Evolutionary conservation across 1,284 basidiomycete genomes (phyloP), one percentile per base, ranked within the genome.

Genomic region (Hypsizygus ulmarius): DNA sequence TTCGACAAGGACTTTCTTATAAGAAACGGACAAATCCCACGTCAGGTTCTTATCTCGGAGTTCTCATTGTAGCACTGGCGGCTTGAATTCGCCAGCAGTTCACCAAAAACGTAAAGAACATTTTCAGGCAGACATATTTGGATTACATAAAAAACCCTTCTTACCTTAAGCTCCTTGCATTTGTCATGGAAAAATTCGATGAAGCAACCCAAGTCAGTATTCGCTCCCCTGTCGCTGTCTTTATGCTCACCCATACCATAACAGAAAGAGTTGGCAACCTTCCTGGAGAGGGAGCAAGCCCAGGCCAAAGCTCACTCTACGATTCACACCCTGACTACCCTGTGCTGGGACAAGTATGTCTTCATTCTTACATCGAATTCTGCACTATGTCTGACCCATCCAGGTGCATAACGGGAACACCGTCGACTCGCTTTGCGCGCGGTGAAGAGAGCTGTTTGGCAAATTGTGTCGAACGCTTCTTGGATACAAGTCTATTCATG

Each of bases 391-490:
- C 58, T 52, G 9, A 51, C n/a, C 36, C 19, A 28, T 46, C 50
- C 58, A 95, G 93, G 62, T 97, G 94, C 67, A 78, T 97, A 55
- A 90, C 90, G 4, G 81, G 90, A 34, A 81, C 82, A 25, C 90
- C 93, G 18, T 85, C 85, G n/a, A 85, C 84, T 28, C 79, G 84
- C 46, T 97, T 98, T 70, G 89, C 90, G 29, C 77, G 88, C 50
- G 76, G 81, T 38, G 95, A 98, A 70, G 84, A 89, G 59, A 76
- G 75, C 45, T 98, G 95, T 65, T 77, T 98, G 39, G 75, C 80
- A 51, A 96, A 96, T 71, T 97, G 93, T 63, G 94, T 97, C 39
- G 92, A 93, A 57, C 79, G 95, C 49, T 98, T 97, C 75, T 75
- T 97, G 57, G 95, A 98, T 70, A 86, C 90, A n/a, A 92, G 87